These are phyloP conservation scores for Conticribra weissflogii DNA, from an alignment of 108 stramenopile genomes.

Conservation along the genomic window DNA sequence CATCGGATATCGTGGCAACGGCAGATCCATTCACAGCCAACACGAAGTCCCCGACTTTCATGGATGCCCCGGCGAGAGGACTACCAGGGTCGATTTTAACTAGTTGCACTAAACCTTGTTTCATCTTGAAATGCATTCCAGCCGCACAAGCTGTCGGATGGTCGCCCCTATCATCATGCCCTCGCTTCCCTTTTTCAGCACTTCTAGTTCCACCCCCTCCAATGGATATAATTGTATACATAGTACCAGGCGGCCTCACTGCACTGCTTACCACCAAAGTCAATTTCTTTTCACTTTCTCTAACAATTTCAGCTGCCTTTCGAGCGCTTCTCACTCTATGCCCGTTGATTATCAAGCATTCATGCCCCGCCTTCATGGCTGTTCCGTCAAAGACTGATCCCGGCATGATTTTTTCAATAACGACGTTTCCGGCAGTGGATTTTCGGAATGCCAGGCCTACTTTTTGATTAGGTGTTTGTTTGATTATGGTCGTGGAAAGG, in stretches of 20 bases:
- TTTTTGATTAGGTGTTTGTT: conserved; percentile 33
- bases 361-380: conserved; percentile 22
- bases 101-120: conserved; percentile 31
- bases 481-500: conserved; percentile 13
- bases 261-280: conserved; percentile 37
- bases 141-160: background rate
- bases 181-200: background rate
- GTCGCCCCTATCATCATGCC: conserved; percentile 8
- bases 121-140: conserved; percentile 42
- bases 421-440: conserved; percentile 18
- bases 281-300: conserved; percentile 27
- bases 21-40: conserved; percentile 33
- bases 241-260: conserved; percentile 30
- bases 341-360: conserved; percentile 35
- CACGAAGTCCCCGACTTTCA: conserved; percentile 41
- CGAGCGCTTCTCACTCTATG: conserved; percentile 37
- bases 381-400: conserved; percentile 29
- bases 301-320: conserved; percentile 40
- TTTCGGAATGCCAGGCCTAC: conserved; percentile 43
- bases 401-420: conserved; percentile 34
- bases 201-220: background rate
- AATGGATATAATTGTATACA: conserved; percentile 35
- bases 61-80: conserved; percentile 20
- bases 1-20: conserved; percentile 6
- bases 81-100: conserved; percentile 26